A percentile compares a stretch with the other conserved stretches of the same genome.
These are phyloP conservation scores for Mucor lusitanicus DNA, from an alignment of 371 early-diverging fungal genomes.

Conservation along the genomic window DNA sequence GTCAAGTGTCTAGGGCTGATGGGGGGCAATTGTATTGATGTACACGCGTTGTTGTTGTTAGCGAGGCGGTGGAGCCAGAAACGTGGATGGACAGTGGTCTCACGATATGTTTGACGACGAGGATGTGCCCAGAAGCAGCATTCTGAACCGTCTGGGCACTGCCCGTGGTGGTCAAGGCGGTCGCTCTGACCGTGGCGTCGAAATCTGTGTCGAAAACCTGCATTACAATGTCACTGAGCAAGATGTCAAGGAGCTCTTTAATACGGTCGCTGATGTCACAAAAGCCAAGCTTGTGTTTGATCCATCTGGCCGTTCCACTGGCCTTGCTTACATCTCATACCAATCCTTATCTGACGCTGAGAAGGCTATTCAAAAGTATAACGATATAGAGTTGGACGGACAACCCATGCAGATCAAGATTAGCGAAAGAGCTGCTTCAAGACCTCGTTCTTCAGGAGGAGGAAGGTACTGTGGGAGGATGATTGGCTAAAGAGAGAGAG, in stretches of 20 bases:
- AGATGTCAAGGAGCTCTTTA: constrained; percentile 47
- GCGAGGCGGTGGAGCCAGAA: constrained; percentile 12
- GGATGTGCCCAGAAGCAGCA: constrained; percentile 9
- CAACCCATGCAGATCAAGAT: constrained; percentile 12
- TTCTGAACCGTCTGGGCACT: constrained; percentile 34
- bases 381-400: constrained; percentile 46
- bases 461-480: not conserved
- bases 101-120: constrained; percentile 43
- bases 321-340: constrained; percentile 36
- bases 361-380: constrained; percentile 41
- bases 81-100: constrained; percentile 36
- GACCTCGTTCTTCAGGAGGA: not conserved
- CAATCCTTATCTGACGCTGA: constrained; percentile 27
- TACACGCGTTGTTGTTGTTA: not conserved
- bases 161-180: not conserved
- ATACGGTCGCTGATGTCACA: constrained; percentile 37
- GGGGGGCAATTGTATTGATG: not conserved
- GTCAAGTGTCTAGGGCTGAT: no score
- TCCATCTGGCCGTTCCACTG: constrained; percentile 48
- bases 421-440: not conserved
- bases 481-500: not conserved
- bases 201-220: constrained; percentile 35
- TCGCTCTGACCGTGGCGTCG: not conserved
- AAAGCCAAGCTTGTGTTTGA: constrained; percentile 39
- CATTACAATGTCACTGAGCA: constrained; percentile 47